phyloP scores from a whole-genome alignment of 1,139 yeast species.

The Kazachstania sp. region DNA sequence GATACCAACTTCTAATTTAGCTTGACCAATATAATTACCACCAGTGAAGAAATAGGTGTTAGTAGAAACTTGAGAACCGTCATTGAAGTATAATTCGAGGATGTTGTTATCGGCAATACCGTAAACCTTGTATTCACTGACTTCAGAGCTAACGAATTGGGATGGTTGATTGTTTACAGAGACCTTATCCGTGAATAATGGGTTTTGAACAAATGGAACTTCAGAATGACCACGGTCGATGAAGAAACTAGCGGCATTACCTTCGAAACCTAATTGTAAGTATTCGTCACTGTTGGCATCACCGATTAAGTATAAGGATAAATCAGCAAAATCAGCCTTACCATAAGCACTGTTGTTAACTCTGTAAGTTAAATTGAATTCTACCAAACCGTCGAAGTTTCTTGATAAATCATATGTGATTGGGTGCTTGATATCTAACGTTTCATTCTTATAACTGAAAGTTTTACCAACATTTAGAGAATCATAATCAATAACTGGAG shows the following conservation, averaged over 20 bases:
- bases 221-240: slow-evolving; percentile 20
- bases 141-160: not conserved
- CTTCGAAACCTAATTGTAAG: slow-evolving; percentile 18
- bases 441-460: not conserved
- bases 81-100: slow-evolving; percentile 2
- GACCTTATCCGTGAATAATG: slow-evolving; percentile 15
- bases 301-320: slow-evolving; percentile 14
- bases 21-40: slow-evolving; percentile 1
- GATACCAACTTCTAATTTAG: not conserved
- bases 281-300: slow-evolving; percentile 11
- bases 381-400: slow-evolving; percentile 1
- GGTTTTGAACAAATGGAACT: slow-evolving; percentile 16
- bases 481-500: slow-evolving; percentile 1
- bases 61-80: slow-evolving; percentile 2
- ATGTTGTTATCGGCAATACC: slow-evolving; percentile 3
- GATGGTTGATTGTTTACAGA: slow-evolving; percentile 3
- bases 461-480: not conserved
- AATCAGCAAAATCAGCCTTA: slow-evolving; percentile 11
- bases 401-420: not conserved
- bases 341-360: slow-evolving; percentile 10
- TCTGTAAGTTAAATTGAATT: slow-evolving; percentile 14
- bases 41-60: slow-evolving; percentile 2
- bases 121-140: slow-evolving; percentile 1
- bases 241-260: slow-evolving; percentile 18
- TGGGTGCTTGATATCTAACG: not conserved